Conservation (phyloP, 2,329 filamentous ascomycete species). For the Dothideomycetes sp. region DNA sequence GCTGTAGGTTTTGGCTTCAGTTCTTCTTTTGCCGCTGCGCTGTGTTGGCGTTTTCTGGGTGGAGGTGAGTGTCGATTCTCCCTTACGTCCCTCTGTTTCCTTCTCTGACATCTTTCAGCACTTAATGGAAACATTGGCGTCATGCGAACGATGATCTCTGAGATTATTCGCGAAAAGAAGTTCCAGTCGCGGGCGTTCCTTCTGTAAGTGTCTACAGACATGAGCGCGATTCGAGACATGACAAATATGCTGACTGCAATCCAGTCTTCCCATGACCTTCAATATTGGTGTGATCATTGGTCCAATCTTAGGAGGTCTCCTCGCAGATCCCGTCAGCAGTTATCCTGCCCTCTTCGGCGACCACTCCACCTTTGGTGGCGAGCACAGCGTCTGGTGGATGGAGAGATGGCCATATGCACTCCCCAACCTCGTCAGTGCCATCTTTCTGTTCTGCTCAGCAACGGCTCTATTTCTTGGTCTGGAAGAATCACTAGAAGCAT, state of each 20-base stretch:
- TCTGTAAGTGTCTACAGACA: too few relatives aligned
- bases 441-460: constrained; percentile 46
- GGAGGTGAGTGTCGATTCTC: constrained; percentile 29
- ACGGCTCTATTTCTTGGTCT: constrained; percentile 50
- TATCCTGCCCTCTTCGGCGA: constrained; percentile 55
- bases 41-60: constrained; percentile 55
- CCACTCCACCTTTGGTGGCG: constrained; percentile 44
- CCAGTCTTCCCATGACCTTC: constrained; percentile 57
- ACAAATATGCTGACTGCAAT: too few relatives aligned
- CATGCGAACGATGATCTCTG: constrained; percentile 63
- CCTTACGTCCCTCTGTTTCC: not conserved
- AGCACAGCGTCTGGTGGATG: constrained; percentile 53
- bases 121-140: constrained; percentile 66
- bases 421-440: constrained; percentile 55
- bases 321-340: constrained; percentile 54
- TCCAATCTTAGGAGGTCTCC: constrained; percentile 49
- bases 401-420: constrained; percentile 55
- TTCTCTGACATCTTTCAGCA: constrained; percentile 14
- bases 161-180: constrained; percentile 61
- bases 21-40: constrained; percentile 48
- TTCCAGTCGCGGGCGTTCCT: constrained; percentile 44
- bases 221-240: too few relatives aligned
- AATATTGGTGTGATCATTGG: constrained; percentile 44
- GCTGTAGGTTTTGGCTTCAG: constrained; percentile 61
- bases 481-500: constrained; percentile 45